Base-by-base conservation (phyloP, 1,284 basidiomycete genomes). In the Puccinia horiana region DNA sequence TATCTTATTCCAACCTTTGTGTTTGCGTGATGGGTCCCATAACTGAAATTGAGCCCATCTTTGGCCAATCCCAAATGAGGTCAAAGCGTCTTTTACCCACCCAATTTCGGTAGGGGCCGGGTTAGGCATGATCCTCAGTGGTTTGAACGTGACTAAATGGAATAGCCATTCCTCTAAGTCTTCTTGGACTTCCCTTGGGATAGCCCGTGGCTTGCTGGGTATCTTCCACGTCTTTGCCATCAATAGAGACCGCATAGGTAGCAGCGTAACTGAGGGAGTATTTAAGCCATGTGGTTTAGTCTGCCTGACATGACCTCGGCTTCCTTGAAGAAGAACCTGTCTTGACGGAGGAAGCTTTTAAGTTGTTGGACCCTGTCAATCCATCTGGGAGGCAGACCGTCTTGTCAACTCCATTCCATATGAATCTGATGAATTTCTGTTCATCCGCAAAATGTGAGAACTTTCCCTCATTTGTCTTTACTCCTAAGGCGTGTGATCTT, bases 11-110 rank as follows among this genome's bases (percentile, higher is more conserved):
- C n/a, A n/a, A n/a, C n/a, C n/a, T n/a, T n/a, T n/a, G n/a, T n/a
- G n/a, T n/a, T n/a, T n/a, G n/a, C n/a, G 20, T 18, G 32, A n/a
- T n/a, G n/a, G n/a, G 2, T 37, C 23, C 20, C 29, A 5, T 20
- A n/a, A 70, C 14, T 8, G 16, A 73, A 73, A 73, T 29, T 73
- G 42, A 9, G 70, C 12, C 70, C 70, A 73, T 5, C n/a, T 16
- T 16, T 29, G 12, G 2, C 70, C 70, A 29, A 73, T 73, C 4
- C 70, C 70, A 73, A 49, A 32, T 5, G 18, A 47, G 2, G 70
- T 44, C 26, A 4, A 29, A 9, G 70, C 42, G 40, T 73, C 14
- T 73, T 42, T 49, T 9, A 26, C n/a, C 40, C 40, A 18, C n/a
- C n/a, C n/a, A n/a, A n/a, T n/a, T n/a, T n/a, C n/a, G n/a, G n/a